phyloP scores from a whole-genome alignment of 2,329 filamentous ascomycete species.

The Beauveria sp. region DNA sequence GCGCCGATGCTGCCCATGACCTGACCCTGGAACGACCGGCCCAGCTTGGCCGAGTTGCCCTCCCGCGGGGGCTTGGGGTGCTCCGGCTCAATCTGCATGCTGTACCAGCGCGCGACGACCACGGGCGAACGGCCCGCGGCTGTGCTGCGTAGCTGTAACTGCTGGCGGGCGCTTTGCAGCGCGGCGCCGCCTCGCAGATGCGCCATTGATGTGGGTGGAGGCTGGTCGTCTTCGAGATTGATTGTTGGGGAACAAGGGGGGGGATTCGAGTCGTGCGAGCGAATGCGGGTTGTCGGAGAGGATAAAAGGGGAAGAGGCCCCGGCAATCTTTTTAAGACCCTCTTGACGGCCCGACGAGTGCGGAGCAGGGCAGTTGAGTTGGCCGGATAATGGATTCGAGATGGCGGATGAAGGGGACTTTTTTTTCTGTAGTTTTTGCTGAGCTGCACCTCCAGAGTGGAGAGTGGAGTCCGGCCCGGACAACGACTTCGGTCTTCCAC shows the following conservation, averaged over 20 bases:
- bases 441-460: background rate
- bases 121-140: background rate
- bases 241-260: too few species aligned
- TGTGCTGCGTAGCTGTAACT: conserved; percentile 6
- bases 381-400: background rate
- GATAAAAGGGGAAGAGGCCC: background rate
- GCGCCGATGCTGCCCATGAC: conserved; percentile 51
- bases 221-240: background rate
- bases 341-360: background rate
- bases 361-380: background rate
- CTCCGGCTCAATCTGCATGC: conserved; percentile 30
- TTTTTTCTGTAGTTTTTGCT: background rate
- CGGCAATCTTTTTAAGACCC: background rate
- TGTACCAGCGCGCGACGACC: conserved; percentile 22
- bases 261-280: background rate
- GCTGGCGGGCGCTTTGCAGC: conserved; percentile 20
- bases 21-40: conserved; percentile 47
- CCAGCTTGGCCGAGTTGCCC: conserved; percentile 31
- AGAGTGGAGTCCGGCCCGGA: background rate
- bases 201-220: conserved; percentile 20
- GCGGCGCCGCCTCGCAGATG: conserved; percentile 26
- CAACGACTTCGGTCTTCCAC: background rate
- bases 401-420: conserved; percentile 4
- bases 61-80: conserved; percentile 23
- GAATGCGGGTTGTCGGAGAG: background rate